Percentiles rank a stretch among this genome's conserved stretches.
phyloP scores from a whole-genome alignment of 1,284 basidiomycete species.

The Moesziomyces parantarcticus region DNA sequence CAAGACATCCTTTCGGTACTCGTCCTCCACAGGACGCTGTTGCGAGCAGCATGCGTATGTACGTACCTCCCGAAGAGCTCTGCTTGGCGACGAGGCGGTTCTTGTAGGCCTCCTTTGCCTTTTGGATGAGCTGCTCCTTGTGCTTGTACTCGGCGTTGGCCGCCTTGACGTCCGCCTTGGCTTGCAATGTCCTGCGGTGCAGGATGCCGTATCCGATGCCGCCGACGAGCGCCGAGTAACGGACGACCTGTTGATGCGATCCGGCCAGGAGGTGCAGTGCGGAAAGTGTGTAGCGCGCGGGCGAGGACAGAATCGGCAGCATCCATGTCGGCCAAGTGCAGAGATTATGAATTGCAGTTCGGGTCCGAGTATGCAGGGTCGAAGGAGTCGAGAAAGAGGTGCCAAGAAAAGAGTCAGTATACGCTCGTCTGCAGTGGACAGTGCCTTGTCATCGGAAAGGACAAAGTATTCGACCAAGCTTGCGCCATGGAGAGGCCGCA shows the following conservation, averaged over 20 bases:
- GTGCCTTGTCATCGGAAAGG: too few species aligned
- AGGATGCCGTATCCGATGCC: constrained; percentile 92
- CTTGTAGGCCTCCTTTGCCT: constrained; percentile 92
- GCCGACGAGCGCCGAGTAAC: constrained; percentile 88
- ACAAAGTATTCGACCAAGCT: too few species aligned
- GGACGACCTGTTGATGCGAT: constrained; percentile 78
- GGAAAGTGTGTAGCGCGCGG: not conserved
- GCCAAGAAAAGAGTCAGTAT: not conserved
- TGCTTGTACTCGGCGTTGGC: constrained; percentile 71
- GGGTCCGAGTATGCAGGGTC: too few species aligned
- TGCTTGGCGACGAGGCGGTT: constrained; percentile 67
- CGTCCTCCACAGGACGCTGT: too few species aligned
- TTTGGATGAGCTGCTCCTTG: constrained; percentile 74
- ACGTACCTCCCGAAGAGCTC: constrained; percentile 34
- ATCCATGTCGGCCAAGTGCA: too few species aligned
- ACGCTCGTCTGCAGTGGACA: too few species aligned
- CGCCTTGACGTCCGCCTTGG: constrained; percentile 80
- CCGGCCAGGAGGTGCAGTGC: not conserved
- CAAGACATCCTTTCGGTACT: too few species aligned
- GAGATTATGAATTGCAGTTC: too few species aligned
- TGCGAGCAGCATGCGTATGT: not conserved
- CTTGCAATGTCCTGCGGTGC: constrained; percentile 90
- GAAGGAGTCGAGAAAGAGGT: not conserved
- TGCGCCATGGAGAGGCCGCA: too few species aligned
- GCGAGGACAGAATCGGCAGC: too few species aligned